Evolutionary conservation across 345 rosid genomes (phyloP).

Genomic region (Camelina laxa): DNA sequence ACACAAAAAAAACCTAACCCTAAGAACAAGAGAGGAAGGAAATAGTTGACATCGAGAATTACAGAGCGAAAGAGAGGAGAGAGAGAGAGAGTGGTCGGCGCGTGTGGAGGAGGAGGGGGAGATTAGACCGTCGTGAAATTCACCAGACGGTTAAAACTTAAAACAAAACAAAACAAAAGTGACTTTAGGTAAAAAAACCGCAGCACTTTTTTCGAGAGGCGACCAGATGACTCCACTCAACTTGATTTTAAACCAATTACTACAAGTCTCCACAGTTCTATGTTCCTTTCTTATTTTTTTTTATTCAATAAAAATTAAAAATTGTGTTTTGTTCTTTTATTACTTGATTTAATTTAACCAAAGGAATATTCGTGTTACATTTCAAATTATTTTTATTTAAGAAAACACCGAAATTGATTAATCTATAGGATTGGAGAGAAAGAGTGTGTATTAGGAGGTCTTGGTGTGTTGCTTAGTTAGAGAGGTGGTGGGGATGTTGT

Average conservation of each 20-base stretch:
- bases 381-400: neutral
- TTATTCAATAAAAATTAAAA: neutral
- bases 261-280: too few species aligned
- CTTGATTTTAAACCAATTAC: neutral
- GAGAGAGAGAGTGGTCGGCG: constrained; percentile 26
- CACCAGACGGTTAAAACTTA: constrained; percentile 21
- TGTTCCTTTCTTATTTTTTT: neutral
- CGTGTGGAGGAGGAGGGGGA: constrained; percentile 20
- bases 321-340: neutral
- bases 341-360: neutral
- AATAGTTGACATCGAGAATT: constrained; percentile 29
- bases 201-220: constrained; percentile 14
- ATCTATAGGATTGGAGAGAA: too few species aligned
- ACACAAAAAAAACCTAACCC: constrained; percentile 30
- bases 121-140: constrained; percentile 28
- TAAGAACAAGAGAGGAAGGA: constrained; percentile 26
- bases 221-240: constrained; percentile 28
- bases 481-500: constrained; percentile 51
- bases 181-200: constrained; percentile 17
- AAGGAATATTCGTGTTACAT: neutral
- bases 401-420: too few species aligned
- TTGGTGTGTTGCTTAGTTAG: constrained; percentile 45
- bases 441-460: constrained; percentile 22
- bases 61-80: constrained; percentile 20
- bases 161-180: neutral